These are phyloP conservation scores for Dothistroma pini DNA, from an alignment of 2,329 filamentous ascomycete genomes.

Conservation along the genomic window DNA sequence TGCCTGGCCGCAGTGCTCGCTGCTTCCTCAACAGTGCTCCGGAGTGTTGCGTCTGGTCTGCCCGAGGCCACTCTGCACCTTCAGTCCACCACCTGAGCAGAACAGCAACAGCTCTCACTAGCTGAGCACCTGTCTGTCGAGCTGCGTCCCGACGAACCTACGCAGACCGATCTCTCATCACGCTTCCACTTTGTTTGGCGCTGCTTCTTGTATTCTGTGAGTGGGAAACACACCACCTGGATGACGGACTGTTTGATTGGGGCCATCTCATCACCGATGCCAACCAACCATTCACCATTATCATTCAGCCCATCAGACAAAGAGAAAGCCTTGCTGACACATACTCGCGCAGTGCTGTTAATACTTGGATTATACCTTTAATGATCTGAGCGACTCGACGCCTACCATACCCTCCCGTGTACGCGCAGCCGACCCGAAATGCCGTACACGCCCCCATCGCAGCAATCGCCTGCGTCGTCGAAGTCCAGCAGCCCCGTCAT, in stretches of 20 bases:
- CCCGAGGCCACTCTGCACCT: slow-evolving; percentile 10
- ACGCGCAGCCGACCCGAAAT: slow-evolving; percentile 50
- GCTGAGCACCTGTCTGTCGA: slow-evolving; percentile 34
- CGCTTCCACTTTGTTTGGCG: slow-evolving; percentile 5
- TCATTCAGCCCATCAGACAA: background rate
- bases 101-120: slow-evolving; percentile 29
- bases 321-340: slow-evolving; percentile 8
- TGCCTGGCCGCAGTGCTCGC: background rate
- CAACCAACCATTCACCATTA: background rate
- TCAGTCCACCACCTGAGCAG: background rate
- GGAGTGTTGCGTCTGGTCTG: slow-evolving; percentile 8
- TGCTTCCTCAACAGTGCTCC: background rate
- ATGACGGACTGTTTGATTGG: background rate
- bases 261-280: slow-evolving; percentile 1
- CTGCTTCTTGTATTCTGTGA: slow-evolving; percentile 32
- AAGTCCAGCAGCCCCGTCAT: slow-evolving; percentile 50
- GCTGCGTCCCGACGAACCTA: slow-evolving; percentile 10
- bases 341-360: slow-evolving; percentile 20
- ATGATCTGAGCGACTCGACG: slow-evolving; percentile 31
- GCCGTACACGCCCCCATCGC: slow-evolving; percentile 83
- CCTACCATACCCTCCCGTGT: background rate
- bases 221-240: slow-evolving; percentile 7
- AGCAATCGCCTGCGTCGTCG: slow-evolving; percentile 57
- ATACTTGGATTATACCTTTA: slow-evolving; percentile 36
- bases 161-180: slow-evolving; percentile 9